phyloP scores from a whole-genome alignment of 2,329 filamentous ascomycete genomes.

The Monosporascus sp. region DNA sequence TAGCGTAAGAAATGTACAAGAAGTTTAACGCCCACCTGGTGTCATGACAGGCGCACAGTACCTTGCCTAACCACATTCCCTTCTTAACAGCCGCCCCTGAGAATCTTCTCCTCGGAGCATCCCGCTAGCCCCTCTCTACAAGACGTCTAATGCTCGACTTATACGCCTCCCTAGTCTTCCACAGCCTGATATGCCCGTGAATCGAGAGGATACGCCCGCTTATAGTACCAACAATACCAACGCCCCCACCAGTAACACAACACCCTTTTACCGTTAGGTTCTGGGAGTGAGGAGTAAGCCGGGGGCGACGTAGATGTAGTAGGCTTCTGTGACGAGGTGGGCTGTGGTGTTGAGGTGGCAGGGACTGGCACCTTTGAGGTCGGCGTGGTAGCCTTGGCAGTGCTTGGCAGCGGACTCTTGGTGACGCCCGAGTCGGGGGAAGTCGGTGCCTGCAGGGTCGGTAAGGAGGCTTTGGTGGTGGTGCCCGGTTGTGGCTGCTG shows the following conservation, averaged over 20 bases:
- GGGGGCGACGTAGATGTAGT: not conserved
- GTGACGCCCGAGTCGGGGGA: not conserved
- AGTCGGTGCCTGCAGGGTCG: not conserved
- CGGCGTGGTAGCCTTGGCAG: not conserved
- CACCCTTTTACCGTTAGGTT: not conserved
- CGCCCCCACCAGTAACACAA: not conserved
- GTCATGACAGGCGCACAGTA: no score
- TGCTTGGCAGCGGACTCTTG: not conserved
- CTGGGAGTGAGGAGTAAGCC: not conserved
- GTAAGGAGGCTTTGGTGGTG: not conserved
- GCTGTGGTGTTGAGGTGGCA: not conserved
- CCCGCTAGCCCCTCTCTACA: no score
- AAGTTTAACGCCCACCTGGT: no score
- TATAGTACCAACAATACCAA: not conserved
- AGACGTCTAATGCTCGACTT: no score
- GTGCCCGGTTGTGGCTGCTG: not conserved
- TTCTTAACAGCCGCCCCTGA: no score
- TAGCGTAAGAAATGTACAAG: no score
- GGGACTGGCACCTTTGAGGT: not conserved
- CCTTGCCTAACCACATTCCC: no score
- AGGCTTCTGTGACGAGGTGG: not conserved
- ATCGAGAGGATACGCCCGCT: not conserved
- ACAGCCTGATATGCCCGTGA: not conserved
- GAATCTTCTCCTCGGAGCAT: no score
- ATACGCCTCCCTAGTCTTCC: not conserved